phyloP scores from a whole-genome alignment of 192 early-diverging fungal species.

The Linnemannia hyalina region DNA sequence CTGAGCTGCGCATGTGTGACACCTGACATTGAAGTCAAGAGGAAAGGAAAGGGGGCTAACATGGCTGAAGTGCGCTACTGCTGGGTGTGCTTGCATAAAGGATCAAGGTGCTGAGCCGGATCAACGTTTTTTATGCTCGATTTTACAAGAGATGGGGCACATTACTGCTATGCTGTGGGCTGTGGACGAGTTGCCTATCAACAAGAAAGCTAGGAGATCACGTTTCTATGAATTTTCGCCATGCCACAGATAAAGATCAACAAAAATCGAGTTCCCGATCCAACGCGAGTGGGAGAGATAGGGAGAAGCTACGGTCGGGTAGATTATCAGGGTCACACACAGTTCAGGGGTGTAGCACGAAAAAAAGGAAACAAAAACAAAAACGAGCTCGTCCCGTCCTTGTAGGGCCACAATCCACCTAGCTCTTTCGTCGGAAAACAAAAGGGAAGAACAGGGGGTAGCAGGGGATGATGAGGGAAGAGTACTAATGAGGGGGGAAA shows the following conservation, averaged over 20 bases:
- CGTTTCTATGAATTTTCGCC: no score
- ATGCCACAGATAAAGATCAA: no score
- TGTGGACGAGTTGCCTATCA: no score
- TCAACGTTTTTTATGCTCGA: neutral
- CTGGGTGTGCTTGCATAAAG: no score
- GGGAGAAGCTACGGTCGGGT: neutral
- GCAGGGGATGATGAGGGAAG: neutral
- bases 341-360: neutral
- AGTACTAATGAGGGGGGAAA: neutral
- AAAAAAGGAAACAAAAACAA: neutral
- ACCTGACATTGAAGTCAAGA: no score
- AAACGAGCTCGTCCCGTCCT: neutral
- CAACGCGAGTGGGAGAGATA: neutral
- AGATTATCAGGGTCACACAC: constrained; percentile 4
- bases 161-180: neutral
- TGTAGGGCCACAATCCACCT: neutral
- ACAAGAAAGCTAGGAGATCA: no score
- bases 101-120: neutral
- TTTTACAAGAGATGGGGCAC: neutral
- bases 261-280: neutral
- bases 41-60: no score
- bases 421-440: neutral
- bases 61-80: neutral
- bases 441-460: neutral
- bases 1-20: no score